phyloP scores from a whole-genome alignment of 208 protist species.

The Lotmaria passim region DNA sequence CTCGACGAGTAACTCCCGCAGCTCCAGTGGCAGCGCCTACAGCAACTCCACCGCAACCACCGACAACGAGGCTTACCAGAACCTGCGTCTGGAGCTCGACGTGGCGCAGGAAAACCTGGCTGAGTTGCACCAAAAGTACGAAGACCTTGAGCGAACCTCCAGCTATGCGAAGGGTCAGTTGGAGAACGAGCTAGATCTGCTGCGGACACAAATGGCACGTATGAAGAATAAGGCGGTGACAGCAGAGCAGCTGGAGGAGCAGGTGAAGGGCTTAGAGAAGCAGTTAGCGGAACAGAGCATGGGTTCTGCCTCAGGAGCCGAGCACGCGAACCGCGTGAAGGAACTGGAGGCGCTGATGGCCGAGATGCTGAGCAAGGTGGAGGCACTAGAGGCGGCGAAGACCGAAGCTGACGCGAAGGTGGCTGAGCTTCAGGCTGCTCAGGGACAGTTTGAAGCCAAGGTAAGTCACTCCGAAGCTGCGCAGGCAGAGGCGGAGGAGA shows the following conservation, averaged over 20 bases:
- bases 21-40: constrained; percentile 31
- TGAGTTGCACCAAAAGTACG: constrained; percentile 35
- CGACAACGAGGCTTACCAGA: constrained; percentile 39
- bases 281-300: background rate
- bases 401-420: background rate
- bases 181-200: constrained; percentile 20
- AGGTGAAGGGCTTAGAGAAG: constrained; percentile 2
- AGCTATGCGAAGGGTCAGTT: constrained; percentile 33
- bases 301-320: background rate
- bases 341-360: constrained; percentile 12
- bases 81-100: constrained; percentile 33
- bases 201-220: constrained; percentile 21
- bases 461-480: background rate
- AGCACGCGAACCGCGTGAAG: background rate
- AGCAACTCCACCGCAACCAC: constrained; percentile 32
- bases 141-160: constrained; percentile 36
- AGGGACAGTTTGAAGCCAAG: background rate
- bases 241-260: constrained; percentile 11
- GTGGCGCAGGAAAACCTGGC: constrained; percentile 29
- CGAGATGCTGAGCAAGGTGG: background rate
- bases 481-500: background rate
- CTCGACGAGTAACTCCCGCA: constrained; percentile 35
- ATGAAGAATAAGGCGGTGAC: background rate
- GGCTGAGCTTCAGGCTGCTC: background rate
- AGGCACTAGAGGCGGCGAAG: constrained; percentile 4